Conservation (phyloP, 768 basidiomycete species). For the Leucosporidium creatinivorum region DNA sequence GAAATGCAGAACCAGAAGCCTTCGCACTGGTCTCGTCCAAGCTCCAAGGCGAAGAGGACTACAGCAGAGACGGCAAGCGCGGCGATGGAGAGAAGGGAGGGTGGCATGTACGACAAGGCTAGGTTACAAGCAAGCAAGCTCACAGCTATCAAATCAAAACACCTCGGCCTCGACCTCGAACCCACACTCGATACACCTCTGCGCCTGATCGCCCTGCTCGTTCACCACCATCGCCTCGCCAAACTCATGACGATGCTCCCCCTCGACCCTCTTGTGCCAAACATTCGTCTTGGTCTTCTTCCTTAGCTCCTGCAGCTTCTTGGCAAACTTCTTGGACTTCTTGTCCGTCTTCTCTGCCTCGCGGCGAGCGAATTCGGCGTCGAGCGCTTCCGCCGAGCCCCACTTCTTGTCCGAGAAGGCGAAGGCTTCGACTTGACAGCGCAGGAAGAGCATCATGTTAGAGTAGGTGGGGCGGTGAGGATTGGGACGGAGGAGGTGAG, state of each 20-base stretch:
- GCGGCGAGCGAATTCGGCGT: constrained; percentile 74
- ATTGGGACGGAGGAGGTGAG: constrained; percentile 88
- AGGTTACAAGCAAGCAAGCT: not conserved
- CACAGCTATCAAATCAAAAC: constrained; percentile 45
- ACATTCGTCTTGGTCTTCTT: constrained; percentile 78
- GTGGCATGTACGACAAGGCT: too few relatives aligned
- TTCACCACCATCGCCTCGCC: constrained; percentile 52
- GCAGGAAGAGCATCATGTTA: constrained; percentile 98
- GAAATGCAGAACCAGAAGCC: too few relatives aligned
- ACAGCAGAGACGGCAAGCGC: too few relatives aligned
- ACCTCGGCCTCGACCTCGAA: constrained; percentile 86
- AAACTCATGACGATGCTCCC: constrained; percentile 81
- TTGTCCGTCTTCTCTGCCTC: constrained; percentile 76
- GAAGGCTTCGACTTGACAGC: constrained; percentile 89
- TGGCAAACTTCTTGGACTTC: constrained; percentile 90
- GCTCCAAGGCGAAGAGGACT: too few relatives aligned
- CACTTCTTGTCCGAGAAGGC: constrained; percentile 83
- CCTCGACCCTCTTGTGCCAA: constrained; percentile 79
- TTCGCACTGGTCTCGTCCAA: too few relatives aligned
- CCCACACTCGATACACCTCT: constrained; percentile 82
- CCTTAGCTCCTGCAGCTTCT: constrained; percentile 73
- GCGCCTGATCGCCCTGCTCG: constrained; percentile 47
- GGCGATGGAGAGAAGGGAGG: too few relatives aligned
- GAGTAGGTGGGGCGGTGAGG: constrained; percentile 91
- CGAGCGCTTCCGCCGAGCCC: constrained; percentile 86